Evolutionary conservation across 1,139 yeast species (phyloP), one percentile per base, ranked within the genome.

Genomic region (Wickerhamomyces sp.): DNA sequence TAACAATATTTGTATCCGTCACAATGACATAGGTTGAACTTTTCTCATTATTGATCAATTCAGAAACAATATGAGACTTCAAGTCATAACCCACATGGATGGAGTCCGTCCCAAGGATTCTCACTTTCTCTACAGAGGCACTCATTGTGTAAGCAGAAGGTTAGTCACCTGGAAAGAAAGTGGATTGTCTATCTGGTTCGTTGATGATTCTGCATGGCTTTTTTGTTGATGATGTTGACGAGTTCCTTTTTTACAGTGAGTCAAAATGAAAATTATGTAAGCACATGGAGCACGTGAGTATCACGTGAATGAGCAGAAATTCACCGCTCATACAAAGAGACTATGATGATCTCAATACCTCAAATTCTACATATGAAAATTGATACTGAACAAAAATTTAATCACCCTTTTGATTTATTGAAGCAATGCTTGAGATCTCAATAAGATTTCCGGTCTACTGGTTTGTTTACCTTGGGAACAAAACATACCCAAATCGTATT

Each of bases 11-110:
- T 29, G 85, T 69, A 65, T 94, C 99, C 37, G 96, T 89, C 55
- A 93, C 77, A 52, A 94, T 72, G 48, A 90, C 96, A 69, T 93
- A 94, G 14, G 98, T 91, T 7, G 98, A 89, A 8, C 97, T 87
- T 42, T 81, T 76, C 60, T 84, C 74, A 40, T 74, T 73, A 18
- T 69, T 58, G 37, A 90, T 71, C 43, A 85, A 78, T 54, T 88
- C 88, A 27, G 73, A 66, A 45, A 88, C 89, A 50, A 93, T 83
- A 61, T 89, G 94, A 52, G 75, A 74, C 54, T 79, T 84, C 55
- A 91, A 81, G 47, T 84, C 79, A 71, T 84, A 89, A 35, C 99
- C 99, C 51, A 94, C 89, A 65, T 88, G 96, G 66, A 94, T 90
- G 48, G 85, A 75, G 47, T 91, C 93, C 54, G 78, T 68, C 33